Evolutionary conservation across 2,329 filamentous ascomycete species (phyloP).

Genomic region (Penicillium sp.): DNA sequence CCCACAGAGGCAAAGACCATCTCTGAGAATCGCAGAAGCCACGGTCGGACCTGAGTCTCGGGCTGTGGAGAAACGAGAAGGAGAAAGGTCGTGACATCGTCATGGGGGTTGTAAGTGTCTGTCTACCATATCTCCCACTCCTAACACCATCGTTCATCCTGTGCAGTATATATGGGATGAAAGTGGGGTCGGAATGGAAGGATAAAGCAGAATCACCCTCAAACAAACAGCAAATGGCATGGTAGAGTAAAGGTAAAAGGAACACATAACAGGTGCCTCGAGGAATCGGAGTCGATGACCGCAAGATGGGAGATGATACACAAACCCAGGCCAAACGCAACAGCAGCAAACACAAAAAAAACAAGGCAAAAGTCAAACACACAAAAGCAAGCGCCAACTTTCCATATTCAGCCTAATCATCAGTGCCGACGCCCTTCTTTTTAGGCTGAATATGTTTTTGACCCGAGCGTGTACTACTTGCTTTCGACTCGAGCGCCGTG

Average conservation of each 20-base stretch:
- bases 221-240: conserved; percentile 10
- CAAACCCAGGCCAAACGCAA: conserved; percentile 11
- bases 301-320: conserved; percentile 23
- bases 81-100: conserved; percentile 44
- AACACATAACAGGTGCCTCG: conserved; percentile 8
- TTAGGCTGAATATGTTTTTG: conserved; percentile 49
- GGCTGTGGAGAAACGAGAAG: conserved; percentile 28
- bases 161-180: background rate
- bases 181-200: background rate
- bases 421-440: conserved; percentile 48
- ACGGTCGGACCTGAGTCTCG: conserved; percentile 28
- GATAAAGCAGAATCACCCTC: background rate
- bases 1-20: conserved; percentile 27
- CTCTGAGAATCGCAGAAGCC: conserved; percentile 32
- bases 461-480: conserved; percentile 30
- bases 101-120: conserved; percentile 21
- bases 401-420: conserved; percentile 35
- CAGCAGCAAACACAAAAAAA: background rate
- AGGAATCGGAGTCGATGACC: conserved; percentile 11
- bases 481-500: conserved; percentile 30
- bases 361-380: conserved; percentile 7
- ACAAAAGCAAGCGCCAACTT: conserved; percentile 22
- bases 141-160: background rate
- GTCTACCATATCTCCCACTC: background rate
- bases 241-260: conserved; percentile 20